Base-by-base conservation (phyloP, 331 rosid genomes). In the Saraca asoca region DNA sequence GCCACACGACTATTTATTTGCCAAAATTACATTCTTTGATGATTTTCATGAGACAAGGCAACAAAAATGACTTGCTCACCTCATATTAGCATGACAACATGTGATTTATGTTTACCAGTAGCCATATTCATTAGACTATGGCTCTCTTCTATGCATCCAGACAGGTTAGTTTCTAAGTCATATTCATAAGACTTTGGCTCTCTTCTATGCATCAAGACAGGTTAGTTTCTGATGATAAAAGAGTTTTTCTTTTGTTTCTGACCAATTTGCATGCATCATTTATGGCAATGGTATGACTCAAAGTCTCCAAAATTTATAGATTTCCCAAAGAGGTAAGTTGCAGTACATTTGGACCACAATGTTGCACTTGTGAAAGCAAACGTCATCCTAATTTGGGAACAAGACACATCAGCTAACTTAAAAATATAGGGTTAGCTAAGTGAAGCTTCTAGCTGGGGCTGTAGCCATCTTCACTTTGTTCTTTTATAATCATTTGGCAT, bases 251-350 rank as follows among this genome's bases (percentile, higher is more conserved):
- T 75, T 78, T 33, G 67, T 58, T 75, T 68, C 70, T 46, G 63
- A 59, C 58, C 79, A 61, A 71, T 68, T 75, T 73, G 74, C 52
- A 69, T 71, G 80, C 75, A 45, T 74, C 78, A 64, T 82, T 76
- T 73, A 70, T 50, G 72, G 83, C 64, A 80, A 14, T 72, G 49
- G 52, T 58, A 62, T 52, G 71, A 68, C 71, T 76, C 59, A 8
- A 62, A 15, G 64, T 51, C 50, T 34, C 55, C 11, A 59, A 68
- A 79, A 55, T 80, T 71, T 57, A 1, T 39, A 59, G 43, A 67
- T 75, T 87, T 81, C 80, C 82, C 17, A 44, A 77, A 79, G 3
- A 9, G 64, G 81, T 59, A 73, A 58, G 64, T 56, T 69, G n/a
- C 61, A 20, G 76, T 77, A 66, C 64, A 37, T 44, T 69, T 57